A percentile compares a stretch with the other conserved stretches of the same genome.
Conservation (phyloP, 2,329 filamentous ascomycete species). For the Domatiomyces catenatus region DNA sequence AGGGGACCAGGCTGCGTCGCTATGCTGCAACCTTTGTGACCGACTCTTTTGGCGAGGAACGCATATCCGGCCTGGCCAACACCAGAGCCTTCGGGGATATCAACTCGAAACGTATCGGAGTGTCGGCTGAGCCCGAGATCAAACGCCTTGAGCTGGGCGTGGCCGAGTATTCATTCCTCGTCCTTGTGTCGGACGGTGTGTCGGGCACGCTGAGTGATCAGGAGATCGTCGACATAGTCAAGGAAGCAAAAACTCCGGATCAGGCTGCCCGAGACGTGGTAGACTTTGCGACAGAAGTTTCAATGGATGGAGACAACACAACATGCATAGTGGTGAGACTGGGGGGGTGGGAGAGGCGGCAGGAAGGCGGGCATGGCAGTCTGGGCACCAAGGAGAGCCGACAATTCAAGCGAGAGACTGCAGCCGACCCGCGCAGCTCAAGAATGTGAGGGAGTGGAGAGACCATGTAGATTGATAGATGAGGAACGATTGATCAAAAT, state of each 20-base stretch:
- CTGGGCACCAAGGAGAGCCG: slow-evolving; percentile 84
- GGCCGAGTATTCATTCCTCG: slow-evolving; percentile 76
- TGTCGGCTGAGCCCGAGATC: slow-evolving; percentile 86
- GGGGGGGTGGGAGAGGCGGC: slow-evolving; percentile 47
- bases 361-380: slow-evolving; percentile 74
- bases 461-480: not conserved
- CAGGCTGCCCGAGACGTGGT: slow-evolving; percentile 67
- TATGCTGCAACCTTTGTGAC: slow-evolving; percentile 80
- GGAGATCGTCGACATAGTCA: slow-evolving; percentile 84
- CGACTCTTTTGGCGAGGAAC: slow-evolving; percentile 93
- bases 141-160: slow-evolving; percentile 62
- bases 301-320: slow-evolving; percentile 46
- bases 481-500: not conserved
- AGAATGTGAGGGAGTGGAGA: slow-evolving; percentile 25
- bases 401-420: slow-evolving; percentile 67
- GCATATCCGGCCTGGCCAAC: slow-evolving; percentile 84
- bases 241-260: slow-evolving; percentile 83
- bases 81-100: slow-evolving; percentile 91
- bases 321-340: slow-evolving; percentile 48
- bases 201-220: slow-evolving; percentile 76
- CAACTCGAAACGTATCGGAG: slow-evolving; percentile 76
- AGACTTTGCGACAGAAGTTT: slow-evolving; percentile 76
- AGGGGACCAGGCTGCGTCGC: slow-evolving; percentile 67
- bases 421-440: slow-evolving; percentile 61
- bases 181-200: slow-evolving; percentile 77